A percentile compares a stretch with the other conserved stretches of the same genome.
phyloP scores from a whole-genome alignment of 176 grass and related monocot genomes.

The Oryza officinalis region DNA sequence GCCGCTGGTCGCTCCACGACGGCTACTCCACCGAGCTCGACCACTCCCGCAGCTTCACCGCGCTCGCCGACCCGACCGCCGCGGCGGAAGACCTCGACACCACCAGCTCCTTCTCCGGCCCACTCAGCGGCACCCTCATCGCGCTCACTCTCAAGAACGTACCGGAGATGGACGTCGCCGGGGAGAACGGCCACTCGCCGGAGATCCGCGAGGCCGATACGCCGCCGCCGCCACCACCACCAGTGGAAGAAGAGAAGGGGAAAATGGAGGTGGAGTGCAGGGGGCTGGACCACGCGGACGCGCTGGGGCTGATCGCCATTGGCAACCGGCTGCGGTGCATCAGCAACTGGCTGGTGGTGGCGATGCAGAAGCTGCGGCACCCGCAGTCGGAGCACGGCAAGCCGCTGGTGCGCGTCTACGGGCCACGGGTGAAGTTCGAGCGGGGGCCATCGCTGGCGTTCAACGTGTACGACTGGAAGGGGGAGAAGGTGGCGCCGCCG shows the following conservation, averaged over 20 bases:
- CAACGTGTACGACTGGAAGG: slow-evolving; percentile 92
- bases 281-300: slow-evolving; percentile 79
- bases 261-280: slow-evolving; percentile 67
- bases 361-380: slow-evolving; percentile 73
- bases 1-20: slow-evolving; percentile 54
- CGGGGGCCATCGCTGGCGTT: slow-evolving; percentile 76
- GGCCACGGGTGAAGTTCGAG: slow-evolving; percentile 83
- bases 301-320: slow-evolving; percentile 69
- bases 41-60: slow-evolving; percentile 40
- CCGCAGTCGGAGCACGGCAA: slow-evolving; percentile 54
- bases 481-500: slow-evolving; percentile 66
- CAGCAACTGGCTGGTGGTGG: slow-evolving; percentile 87
- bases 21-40: slow-evolving; percentile 77
- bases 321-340: slow-evolving; percentile 79
- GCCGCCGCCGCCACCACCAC: background rate
- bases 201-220: slow-evolving; percentile 44
- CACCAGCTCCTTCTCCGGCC: slow-evolving; percentile 71
- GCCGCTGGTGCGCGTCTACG: slow-evolving; percentile 69
- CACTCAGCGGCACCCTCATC: slow-evolving; percentile 34
- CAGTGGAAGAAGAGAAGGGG: no score
- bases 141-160: background rate
- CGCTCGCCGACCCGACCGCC: background rate
- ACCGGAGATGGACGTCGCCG: background rate
- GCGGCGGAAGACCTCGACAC: slow-evolving; percentile 57
- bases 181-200: background rate